Base-by-base conservation (phyloP, 1,284 basidiomycete genomes). In the Ceratobasidium sp. region DNA sequence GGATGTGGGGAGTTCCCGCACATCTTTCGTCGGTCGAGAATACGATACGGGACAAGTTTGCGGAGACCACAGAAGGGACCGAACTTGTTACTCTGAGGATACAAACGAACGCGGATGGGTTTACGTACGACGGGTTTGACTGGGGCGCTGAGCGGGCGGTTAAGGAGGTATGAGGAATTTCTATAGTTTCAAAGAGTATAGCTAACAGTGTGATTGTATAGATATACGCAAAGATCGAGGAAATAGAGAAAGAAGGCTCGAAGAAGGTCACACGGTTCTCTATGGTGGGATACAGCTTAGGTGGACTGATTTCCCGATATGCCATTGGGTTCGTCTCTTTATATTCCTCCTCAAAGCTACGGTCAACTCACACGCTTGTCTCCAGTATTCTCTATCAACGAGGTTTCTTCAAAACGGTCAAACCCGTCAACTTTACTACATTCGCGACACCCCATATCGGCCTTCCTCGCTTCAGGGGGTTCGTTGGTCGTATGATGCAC, bases 391-490 rank as follows among this genome's bases (percentile, higher is more conserved):
- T 96, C 38, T 87, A 91, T 79, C 90, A 92, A 56, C 88, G 89
- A 66, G 85, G 87, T 12, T 93, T 95, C 84, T 96, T 96, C 83
- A 86, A 91, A 1, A 85, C 86, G 1, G 87, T 94, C 59, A 85
- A 86, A 44, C 92, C 94, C 0, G 87, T 93, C 77, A 94, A 94
- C 82, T 95, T 96, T 83, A 90, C 90, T 70, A 95, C 95, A 0
- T 86, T 96, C 74, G 94, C 95, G 1, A 95, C 95, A 0, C 95
- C 95, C 0, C 92, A 95, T 80, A 87, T 96, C 26, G 95, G 94
- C 9, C 80, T 86, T 3, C 83, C 84, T 0, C 76, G 79, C 2
- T 84, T 83, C 42, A 59, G 87, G 90, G 90, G 92, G 0, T 84
- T 93, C 48, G 84, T 93, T 57, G 94, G 93, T 0, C 85, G 86